Conservation (phyloP, 148 eudicot genomes). For the Fagopyrum esculentum region DNA sequence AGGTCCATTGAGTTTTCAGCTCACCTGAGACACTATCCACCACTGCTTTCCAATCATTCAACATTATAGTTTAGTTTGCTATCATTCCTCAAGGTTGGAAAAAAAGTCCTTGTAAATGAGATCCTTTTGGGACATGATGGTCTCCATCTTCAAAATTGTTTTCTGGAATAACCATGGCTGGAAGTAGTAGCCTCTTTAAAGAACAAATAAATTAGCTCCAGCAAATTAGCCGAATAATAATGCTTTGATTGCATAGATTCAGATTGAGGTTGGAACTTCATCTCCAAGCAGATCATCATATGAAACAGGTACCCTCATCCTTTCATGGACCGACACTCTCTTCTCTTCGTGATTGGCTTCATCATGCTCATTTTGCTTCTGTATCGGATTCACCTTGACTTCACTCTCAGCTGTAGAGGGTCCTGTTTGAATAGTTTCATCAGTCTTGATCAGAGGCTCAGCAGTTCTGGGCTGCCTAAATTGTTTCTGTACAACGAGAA, state of each 20-base stretch:
- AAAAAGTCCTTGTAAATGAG: too few species aligned
- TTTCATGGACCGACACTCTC: conserved; percentile 41
- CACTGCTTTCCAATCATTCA: too few species aligned
- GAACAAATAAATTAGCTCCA: too few species aligned
- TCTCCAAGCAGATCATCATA: conserved; percentile 62
- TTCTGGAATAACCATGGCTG: too few species aligned
- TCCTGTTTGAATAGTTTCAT: conserved; percentile 18
- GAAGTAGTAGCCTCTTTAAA: too few species aligned
- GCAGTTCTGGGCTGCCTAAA: conserved; percentile 24
- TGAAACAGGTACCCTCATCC: conserved; percentile 58
- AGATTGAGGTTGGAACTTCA: conserved; percentile 11
- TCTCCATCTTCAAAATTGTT: too few species aligned
- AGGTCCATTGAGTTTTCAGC: too few species aligned
- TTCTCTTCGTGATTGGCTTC: conserved; percentile 21
- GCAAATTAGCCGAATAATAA: too few species aligned
- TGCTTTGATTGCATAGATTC: background rate
- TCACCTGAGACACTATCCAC: too few species aligned
- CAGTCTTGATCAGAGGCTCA: background rate
- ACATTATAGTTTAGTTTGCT: too few species aligned
- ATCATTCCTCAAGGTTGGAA: too few species aligned
- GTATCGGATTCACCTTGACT: conserved; percentile 5
- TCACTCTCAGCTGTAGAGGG: conserved; percentile 12
- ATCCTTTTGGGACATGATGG: too few species aligned
- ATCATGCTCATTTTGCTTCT: conserved; percentile 19
- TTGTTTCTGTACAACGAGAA: conserved; percentile 45